Base-by-base conservation (phyloP, 139 green algal genomes). In the Picochlorum sp. region DNA sequence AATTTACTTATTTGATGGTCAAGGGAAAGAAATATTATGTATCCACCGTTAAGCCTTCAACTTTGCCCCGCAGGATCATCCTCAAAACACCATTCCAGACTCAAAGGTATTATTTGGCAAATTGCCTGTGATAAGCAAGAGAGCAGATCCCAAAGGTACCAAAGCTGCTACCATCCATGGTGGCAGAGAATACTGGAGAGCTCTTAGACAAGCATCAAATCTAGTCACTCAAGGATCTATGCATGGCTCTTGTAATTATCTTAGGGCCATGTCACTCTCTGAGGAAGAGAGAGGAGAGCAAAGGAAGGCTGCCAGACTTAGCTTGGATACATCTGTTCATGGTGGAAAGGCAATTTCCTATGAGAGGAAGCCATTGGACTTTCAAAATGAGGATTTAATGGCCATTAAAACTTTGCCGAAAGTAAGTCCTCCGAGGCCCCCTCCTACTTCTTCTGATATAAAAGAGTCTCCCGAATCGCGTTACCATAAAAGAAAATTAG, bases 281-380 rank as follows among this genome's bases (percentile, higher is more conserved):
- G 49, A 61, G 37, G 37, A 57, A 8, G 75, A 81, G 43, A 52
- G 65, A 25, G 25, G 49, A 26, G 67, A 75, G 29, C 55, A 68
- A 28, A 65, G 67, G 49, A 85, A 81, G 47, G 74, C 65, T 4
- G 76, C 78, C 2, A 72, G 78, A 43, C 57, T 83, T 7, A 55
- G 58, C 3, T 61, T 85, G 25, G 78, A 85, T 60, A 83, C 73
- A n/a, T 79, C 73, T 22, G 37, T 37, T 13, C 55, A 61, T 35
- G 55, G 55, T 20, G 55, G 55, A 20, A 35, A 37, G 0, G 4
- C 4, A 7, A 13, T 20, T 16, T 33, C 33, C 31, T 26, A 28
- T 20, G 10, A 18, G 7, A 32, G 35, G 57, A 5, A 36, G 39
- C 35, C 16, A 57, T 24, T 12, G 8, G 5, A 30, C 4, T 33